Base-by-base conservation (phyloP, 2,329 filamentous ascomycete species). In the Triangularia setosa region DNA sequence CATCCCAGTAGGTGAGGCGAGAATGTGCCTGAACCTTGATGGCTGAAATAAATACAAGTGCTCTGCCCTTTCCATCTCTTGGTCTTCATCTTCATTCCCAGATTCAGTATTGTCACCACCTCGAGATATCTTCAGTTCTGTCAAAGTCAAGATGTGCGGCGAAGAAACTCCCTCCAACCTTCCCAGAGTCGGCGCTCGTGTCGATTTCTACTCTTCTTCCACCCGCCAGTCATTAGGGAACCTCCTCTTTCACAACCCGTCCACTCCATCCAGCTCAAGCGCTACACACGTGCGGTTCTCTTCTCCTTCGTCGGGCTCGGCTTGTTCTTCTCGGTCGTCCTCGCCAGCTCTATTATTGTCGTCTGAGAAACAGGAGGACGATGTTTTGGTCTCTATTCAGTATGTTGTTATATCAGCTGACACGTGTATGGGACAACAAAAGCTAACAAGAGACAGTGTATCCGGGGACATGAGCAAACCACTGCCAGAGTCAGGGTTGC, bases 241-340 rank as follows among this genome's bases (percentile, higher is more conserved):
- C 58, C 66, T 72, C 12, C 53, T 72, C 40, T 72, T 72, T 62
- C 64, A 69, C 52, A 66, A 72, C 60, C 70, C 69, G 0, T 59
- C 64, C 9, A 53, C 60, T 5, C 68, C 71, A 1, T 52, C 44
- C 57, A 70, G 68, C 64, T 30, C 63, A 1, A 60, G 57, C 23
- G 71, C 71, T 12, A 72, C 71, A 12, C 71, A 72, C 52, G 68
- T 70, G 2, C 64, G 68, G 16, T 71, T 70, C 63, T 65, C 53
- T 2, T 58, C 57, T 4, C 63, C 67, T 18, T 58, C 25, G 9
- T 55, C 52, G 18, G 23, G 4, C 6, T 55, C 52, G 8, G 23
- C 52, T 12, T 55, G 52, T 27, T 55, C 52, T 9, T 55, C 52
- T 5, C 52, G 52, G 7, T 16, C 55, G 5, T 48, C 58, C n/a